Evolutionary conservation across 495 filamentous ascomycete genomes (phyloP).

Genomic region (Aspergillus panamensis): DNA sequence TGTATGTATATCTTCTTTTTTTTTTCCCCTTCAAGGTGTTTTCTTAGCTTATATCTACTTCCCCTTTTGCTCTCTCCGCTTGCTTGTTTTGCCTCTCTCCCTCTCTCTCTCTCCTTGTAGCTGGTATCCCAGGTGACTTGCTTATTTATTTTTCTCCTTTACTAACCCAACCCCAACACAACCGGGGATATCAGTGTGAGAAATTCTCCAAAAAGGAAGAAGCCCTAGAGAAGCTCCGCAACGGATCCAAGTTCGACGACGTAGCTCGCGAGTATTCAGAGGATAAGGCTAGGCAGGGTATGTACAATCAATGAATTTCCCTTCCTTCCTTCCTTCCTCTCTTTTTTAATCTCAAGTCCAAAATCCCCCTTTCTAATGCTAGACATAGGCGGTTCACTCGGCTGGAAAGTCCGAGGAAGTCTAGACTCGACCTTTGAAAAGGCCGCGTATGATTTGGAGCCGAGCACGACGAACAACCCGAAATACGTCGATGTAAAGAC

Average conservation of each 20-base stretch:
- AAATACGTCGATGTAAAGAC: conserved; percentile 81
- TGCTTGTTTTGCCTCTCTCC: background rate
- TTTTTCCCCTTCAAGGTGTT: background rate
- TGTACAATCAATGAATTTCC: conserved; percentile 11
- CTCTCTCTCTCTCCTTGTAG: background rate
- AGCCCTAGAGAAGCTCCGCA: conserved; percentile 70
- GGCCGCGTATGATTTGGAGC: conserved; percentile 73
- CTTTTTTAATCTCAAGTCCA: background rate
- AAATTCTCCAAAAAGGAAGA: conserved; percentile 89
- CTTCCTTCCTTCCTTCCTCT: conserved; percentile 1
- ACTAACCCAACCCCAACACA: no score
- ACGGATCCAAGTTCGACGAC: conserved; percentile 82
- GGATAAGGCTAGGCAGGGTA: conserved; percentile 83
- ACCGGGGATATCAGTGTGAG: conserved; percentile 61
- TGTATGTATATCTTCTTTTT: conserved; percentile 40
- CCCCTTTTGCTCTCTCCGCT: background rate
- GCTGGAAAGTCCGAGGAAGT: conserved; percentile 76
- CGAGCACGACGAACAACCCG: conserved; percentile 70
- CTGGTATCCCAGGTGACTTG: background rate
- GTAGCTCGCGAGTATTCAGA: conserved; percentile 83
- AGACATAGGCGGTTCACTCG: conserved; percentile 66
- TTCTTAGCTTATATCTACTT: background rate
- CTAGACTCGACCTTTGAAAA: conserved; percentile 75
- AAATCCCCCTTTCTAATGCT: conserved; percentile 1
- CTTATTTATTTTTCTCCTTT: no score